Evolutionary conservation across 2,329 filamentous ascomycete species (phyloP).

Genomic region (Aureobasidium sp.): DNA sequence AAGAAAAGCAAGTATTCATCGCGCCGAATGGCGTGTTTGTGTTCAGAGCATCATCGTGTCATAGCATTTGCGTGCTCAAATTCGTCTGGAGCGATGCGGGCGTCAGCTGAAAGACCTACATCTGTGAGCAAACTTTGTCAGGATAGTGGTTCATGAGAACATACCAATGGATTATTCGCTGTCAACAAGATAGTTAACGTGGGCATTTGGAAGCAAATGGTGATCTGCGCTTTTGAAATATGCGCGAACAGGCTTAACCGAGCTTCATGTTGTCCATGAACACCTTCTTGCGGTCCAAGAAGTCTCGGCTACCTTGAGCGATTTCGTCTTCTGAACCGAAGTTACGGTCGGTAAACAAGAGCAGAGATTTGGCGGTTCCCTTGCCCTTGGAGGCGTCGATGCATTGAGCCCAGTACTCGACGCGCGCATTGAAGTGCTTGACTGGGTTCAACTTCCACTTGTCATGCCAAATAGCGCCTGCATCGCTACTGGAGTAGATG

Average conservation of each 20-base stretch:
- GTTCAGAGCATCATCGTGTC: background rate
- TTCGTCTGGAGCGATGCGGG: background rate
- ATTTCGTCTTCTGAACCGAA: background rate
- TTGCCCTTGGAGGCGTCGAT: background rate
- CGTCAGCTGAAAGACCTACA: background rate
- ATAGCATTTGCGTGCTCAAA: background rate
- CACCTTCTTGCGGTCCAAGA: background rate
- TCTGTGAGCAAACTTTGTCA: background rate
- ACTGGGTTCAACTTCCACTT: background rate
- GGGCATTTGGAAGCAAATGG: too few relatives aligned
- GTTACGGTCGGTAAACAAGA: background rate
- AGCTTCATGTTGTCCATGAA: background rate
- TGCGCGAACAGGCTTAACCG: background rate
- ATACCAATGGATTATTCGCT: background rate
- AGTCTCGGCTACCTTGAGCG: background rate
- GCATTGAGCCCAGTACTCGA: background rate
- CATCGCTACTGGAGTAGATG: background rate
- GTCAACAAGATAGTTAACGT: too few relatives aligned
- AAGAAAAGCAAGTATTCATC: background rate
- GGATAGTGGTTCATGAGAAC: background rate
- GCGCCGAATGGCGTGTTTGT: background rate
- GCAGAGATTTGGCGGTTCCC: background rate
- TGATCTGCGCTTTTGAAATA: too few relatives aligned
- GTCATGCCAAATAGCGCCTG: background rate
- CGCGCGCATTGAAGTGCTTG: background rate